Conservation (phyloP, 1,139 yeast genomes). For the Taphrina flavorubra region DNA sequence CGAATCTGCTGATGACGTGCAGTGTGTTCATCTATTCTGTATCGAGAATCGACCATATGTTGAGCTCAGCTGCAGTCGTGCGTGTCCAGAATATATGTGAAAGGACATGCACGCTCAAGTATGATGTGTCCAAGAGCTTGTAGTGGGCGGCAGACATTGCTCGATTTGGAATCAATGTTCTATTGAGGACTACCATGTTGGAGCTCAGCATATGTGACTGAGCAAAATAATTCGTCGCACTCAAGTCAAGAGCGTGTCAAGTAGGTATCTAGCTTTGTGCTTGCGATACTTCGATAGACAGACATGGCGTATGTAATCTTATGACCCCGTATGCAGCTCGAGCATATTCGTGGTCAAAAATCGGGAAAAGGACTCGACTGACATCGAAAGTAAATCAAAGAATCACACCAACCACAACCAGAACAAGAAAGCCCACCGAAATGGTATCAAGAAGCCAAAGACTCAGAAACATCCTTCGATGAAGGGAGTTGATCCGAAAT, state of each 20-base stretch:
- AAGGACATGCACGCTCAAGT: no score
- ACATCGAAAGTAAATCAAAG: slow-evolving; percentile 72
- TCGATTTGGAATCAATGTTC: no score
- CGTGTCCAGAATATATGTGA: no score
- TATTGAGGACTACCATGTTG: not conserved
- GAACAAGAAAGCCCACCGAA: slow-evolving; percentile 95
- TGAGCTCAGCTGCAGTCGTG: no score
- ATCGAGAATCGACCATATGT: no score
- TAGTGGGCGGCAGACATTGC: no score
- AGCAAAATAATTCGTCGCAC: slow-evolving; percentile 13
- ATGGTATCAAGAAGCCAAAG: slow-evolving; percentile 99
- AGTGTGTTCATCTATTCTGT: no score
- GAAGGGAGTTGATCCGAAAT: slow-evolving; percentile 99
- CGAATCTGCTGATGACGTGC: no score
- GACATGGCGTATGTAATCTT: slow-evolving; percentile 18
- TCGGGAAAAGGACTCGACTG: not conserved
- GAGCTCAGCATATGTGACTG: slow-evolving; percentile 23
- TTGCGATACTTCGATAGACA: not conserved
- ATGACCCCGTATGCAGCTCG: not conserved
- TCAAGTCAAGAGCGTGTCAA: slow-evolving; percentile 5
- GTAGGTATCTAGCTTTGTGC: not conserved
- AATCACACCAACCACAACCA: slow-evolving; percentile 99
- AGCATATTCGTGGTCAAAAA: not conserved
- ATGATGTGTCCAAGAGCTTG: no score
- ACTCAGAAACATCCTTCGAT: slow-evolving; percentile 97